Conservation (phyloP, 305 asterid species). For the Nicotiana rustica region DNA sequence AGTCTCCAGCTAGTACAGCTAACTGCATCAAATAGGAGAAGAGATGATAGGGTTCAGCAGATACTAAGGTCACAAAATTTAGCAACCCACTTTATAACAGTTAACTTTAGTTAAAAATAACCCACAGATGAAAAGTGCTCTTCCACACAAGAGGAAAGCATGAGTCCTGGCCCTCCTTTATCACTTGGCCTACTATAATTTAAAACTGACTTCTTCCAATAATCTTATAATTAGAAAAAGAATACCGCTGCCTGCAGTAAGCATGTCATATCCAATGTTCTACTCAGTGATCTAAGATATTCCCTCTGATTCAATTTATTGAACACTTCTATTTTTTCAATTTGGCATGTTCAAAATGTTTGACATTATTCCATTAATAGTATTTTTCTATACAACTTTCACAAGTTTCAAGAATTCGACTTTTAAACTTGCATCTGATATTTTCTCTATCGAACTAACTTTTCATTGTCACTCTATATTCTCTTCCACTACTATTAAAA, state of each 20-base stretch:
- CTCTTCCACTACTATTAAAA: not conserved
- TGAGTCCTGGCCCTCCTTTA: not conserved
- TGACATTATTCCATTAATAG: not conserved
- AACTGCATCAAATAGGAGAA: slow-evolving; percentile 59
- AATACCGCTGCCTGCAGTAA: not conserved
- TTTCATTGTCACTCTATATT: not conserved
- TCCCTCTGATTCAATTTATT: slow-evolving; percentile 14
- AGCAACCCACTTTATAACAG: not conserved
- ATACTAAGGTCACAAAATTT: not conserved
- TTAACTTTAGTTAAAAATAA: not conserved
- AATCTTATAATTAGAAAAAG: not conserved
- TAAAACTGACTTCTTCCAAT: not conserved
- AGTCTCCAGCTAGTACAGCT: slow-evolving; percentile 96
- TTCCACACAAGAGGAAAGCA: slow-evolving; percentile 18
- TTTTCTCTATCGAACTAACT: not conserved
- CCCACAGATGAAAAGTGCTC: slow-evolving; percentile 10
- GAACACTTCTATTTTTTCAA: not conserved
- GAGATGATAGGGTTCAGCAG: slow-evolving; percentile 19
- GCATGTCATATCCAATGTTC: slow-evolving; percentile 27
- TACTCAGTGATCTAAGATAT: slow-evolving; percentile 13
- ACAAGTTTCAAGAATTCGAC: slow-evolving; percentile 18
- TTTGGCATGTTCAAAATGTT: not conserved
- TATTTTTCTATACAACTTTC: not conserved
- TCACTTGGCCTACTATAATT: slow-evolving; percentile 8
- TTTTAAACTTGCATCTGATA: slow-evolving; percentile 5